These are phyloP conservation scores for Aureobasidium namibiae DNA, from an alignment of 2,329 filamentous ascomycete genomes.

Conservation along the genomic window DNA sequence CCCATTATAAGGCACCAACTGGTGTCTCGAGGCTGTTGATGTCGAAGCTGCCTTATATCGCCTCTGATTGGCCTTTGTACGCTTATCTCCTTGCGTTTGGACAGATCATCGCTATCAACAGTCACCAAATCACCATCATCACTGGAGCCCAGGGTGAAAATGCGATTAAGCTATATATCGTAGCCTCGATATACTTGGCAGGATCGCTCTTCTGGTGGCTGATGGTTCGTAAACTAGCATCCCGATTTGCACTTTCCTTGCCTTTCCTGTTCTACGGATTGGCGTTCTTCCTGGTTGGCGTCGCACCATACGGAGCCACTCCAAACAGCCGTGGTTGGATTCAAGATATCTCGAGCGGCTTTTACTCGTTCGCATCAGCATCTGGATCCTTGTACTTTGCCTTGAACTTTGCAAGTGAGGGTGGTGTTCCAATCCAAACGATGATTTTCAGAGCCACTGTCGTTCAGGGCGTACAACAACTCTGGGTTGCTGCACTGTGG, in stretches of 20 bases:
- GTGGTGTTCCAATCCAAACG: constrained; percentile 51
- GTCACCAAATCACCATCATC: constrained; percentile 59
- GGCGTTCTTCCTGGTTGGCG: constrained; percentile 54
- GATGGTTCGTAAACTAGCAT: constrained; percentile 50
- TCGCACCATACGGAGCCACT: constrained; percentile 47
- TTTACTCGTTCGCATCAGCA: constrained; percentile 55
- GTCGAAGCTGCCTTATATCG: constrained; percentile 39
- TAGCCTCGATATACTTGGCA: constrained; percentile 51
- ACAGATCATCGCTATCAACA: constrained; percentile 58
- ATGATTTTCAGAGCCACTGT: constrained; percentile 59
- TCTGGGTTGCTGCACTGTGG: constrained; percentile 58
- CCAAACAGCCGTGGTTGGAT: constrained; percentile 41
- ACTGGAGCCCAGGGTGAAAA: constrained; percentile 54
- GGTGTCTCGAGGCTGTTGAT: constrained; percentile 49
- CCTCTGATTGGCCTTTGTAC: constrained; percentile 56
- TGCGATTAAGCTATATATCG: constrained; percentile 51
- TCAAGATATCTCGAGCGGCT: constrained; percentile 51
- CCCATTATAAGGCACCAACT: constrained; percentile 48
- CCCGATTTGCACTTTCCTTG: constrained; percentile 48
- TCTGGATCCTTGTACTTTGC: constrained; percentile 59
- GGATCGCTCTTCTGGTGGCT: constrained; percentile 56
- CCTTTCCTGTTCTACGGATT: constrained; percentile 57
- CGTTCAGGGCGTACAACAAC: constrained; percentile 59
- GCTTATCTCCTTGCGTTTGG: constrained; percentile 53
- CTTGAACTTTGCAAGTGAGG: constrained; percentile 51